Evolutionary conservation across 2,329 filamentous ascomycete species (phyloP).

Genomic region (Xylariaceae sp.): DNA sequence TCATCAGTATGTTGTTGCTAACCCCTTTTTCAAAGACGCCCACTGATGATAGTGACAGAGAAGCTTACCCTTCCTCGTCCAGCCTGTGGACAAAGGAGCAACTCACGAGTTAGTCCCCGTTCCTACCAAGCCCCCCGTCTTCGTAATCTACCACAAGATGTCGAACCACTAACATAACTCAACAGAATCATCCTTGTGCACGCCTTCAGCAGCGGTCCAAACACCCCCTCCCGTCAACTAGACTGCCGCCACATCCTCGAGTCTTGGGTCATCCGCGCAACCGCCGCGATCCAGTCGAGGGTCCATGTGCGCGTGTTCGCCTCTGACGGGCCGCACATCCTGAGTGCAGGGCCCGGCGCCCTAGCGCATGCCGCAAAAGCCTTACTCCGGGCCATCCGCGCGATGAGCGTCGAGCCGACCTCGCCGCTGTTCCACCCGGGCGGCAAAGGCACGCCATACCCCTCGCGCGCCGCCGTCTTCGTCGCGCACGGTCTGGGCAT

Average conservation of each 20-base stretch:
- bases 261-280: conserved; percentile 6
- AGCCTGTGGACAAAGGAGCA: not conserved
- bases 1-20: not conserved
- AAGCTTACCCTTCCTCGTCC: not conserved
- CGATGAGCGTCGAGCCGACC: not conserved
- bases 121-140: too few relatives aligned
- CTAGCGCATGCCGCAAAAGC: not conserved
- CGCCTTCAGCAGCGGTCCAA: conserved; percentile 5
- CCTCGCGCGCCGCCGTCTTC: conserved; percentile 12
- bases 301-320: conserved; percentile 16
- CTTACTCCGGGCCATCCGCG: not conserved
- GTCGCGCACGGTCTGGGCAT: conserved; percentile 18
- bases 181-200: conserved; percentile 21
- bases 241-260: conserved; percentile 9
- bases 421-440: conserved; percentile 9
- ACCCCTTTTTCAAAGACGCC: not conserved
- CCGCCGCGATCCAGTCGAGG: not conserved
- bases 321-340: conserved; percentile 5
- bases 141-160: not conserved
- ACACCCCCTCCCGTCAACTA: not conserved
- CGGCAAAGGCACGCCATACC: not conserved
- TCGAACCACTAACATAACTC: conserved; percentile 2
- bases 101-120: conserved; percentile 16
- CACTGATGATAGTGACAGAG: not conserved
- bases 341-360: conserved; percentile 4